These are phyloP conservation scores for Quercus robur DNA, from an alignment of 306 rosid genomes.

Conservation along the genomic window DNA sequence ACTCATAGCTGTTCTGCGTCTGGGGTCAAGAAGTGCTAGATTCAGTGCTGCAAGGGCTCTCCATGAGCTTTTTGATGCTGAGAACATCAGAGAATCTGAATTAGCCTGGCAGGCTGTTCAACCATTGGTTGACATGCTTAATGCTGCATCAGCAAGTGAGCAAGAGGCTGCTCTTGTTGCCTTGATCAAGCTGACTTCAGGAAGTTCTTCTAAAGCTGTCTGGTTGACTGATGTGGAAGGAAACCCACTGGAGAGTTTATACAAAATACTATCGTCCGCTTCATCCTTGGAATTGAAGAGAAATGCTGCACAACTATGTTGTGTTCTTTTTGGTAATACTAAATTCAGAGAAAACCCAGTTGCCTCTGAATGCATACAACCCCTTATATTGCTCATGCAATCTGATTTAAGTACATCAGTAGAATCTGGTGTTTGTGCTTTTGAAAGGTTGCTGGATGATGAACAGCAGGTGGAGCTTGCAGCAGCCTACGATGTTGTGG, in stretches of 20 bases:
- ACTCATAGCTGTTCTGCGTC: constrained; percentile 90
- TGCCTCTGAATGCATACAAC: constrained; percentile 71
- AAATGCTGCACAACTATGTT: constrained; percentile 82
- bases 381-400: constrained; percentile 75
- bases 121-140: constrained; percentile 92
- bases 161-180: constrained; percentile 88
- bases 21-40: constrained; percentile 96
- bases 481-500: constrained; percentile 62
- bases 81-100: constrained; percentile 70
- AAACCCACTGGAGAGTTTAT: constrained; percentile 69
- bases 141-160: constrained; percentile 71
- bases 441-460: constrained; percentile 85
- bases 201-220: constrained; percentile 58
- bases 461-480: constrained; percentile 85
- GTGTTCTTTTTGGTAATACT: constrained; percentile 55
- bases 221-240: constrained; percentile 77
- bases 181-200: constrained; percentile 72
- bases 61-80: constrained; percentile 69
- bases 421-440: constrained; percentile 86
- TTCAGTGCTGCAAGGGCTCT: constrained; percentile 91
- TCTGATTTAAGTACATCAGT: constrained; percentile 57
- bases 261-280: constrained; percentile 66
- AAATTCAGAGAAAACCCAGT: constrained; percentile 72
- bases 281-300: constrained; percentile 73
- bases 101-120: constrained; percentile 80